Evolutionary conservation across 2,329 filamentous ascomycete species (phyloP), one percentile per base, ranked within the genome.

Genomic region (Shiraia bambusicola): DNA sequence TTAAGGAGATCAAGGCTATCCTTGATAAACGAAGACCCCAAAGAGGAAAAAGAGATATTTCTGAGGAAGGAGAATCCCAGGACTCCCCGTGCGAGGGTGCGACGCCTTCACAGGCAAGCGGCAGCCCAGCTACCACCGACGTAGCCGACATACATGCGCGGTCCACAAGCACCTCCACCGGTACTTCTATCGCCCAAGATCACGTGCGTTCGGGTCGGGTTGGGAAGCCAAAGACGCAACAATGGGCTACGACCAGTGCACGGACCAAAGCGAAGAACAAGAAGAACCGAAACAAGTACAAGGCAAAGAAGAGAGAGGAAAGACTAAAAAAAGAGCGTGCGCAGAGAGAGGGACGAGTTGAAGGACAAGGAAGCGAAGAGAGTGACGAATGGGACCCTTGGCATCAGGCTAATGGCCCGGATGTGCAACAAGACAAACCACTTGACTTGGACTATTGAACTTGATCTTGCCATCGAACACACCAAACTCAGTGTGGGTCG

Each of bases 1-100:
- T 94, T 63, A 92, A 87, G 2, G 92, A 97, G 67, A 79, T 95
- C 15, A 84, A 93, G 60, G 71, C 80, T 10, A 72, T 95, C 28
- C 73, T 87, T 13, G 62, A 60, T 39, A 56, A 61, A 44, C 60
- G 61, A 11, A 54, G 55, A 22, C 45, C 53, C 9, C 50, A 34
- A 19, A 44, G 54, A 15, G 65, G 65, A 30, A 50, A 48, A 2
- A 52, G 49, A 3, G 45, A 59, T 25, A n/a, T 39, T 8, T 49
- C 42, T 8, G 54, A 55, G 11, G 45, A 47, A 14, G 46, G 43
- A 35, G 46, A 49, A 17, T 30, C 36, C 26, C 33, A 42, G 2
- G 17, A 16, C 11, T 7, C 46, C 6, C 16, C 28, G 6, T 24
- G 24, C 19, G 15, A 32, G 7, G 3, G 12, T 30, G 34, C 28